phyloP scores from a whole-genome alignment of 176 grass and related monocot genomes.

The Oryza australiensis region DNA sequence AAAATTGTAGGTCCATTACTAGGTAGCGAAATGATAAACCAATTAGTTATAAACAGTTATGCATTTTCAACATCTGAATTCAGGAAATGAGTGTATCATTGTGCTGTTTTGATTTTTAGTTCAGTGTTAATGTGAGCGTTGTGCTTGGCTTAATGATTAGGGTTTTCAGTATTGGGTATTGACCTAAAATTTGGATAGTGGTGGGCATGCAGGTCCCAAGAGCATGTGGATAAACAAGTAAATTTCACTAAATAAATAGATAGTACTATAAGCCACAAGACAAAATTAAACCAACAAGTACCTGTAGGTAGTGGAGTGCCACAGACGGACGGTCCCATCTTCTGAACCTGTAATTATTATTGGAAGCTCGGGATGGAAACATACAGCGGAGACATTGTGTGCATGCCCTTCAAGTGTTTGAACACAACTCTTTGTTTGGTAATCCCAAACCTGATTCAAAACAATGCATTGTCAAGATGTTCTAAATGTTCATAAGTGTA shows the following conservation, averaged over 20 bases:
- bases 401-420: constrained; percentile 78
- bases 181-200: background rate
- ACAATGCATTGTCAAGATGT: constrained; percentile 19
- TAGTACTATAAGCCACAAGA: background rate
- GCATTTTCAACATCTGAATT: background rate
- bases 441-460: constrained; percentile 73
- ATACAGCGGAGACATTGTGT: constrained; percentile 84
- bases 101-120: background rate
- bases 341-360: constrained; percentile 84
- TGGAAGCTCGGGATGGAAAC: constrained; percentile 87
- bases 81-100: background rate
- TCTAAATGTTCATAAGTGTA: background rate
- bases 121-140: background rate
- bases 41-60: background rate
- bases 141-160: background rate
- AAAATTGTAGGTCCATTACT: background rate
- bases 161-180: background rate
- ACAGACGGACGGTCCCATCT: constrained; percentile 69
- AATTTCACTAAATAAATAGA: background rate
- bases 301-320: constrained; percentile 82
- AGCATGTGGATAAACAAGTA: background rate
- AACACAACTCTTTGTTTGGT: constrained; percentile 75
- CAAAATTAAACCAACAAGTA: constrained; percentile 10
- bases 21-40: background rate
- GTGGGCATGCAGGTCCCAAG: background rate